These are phyloP conservation scores for Eucommia ulmoides DNA, from an alignment of 257 asterid genomes.

Conservation along the genomic window DNA sequence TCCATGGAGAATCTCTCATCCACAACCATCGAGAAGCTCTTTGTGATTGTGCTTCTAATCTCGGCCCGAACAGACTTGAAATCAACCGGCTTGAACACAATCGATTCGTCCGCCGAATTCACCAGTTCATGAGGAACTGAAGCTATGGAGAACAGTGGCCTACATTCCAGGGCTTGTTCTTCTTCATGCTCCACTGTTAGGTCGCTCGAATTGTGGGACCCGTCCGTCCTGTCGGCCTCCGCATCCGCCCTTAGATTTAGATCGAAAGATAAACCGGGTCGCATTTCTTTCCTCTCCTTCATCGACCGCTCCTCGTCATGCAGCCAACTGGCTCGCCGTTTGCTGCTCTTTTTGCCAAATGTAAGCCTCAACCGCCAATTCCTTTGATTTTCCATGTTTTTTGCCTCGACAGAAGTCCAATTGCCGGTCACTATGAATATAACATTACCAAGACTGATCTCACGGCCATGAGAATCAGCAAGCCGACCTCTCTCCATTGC, in stretches of 20 bases:
- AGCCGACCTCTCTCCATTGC: conserved; percentile 77
- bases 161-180: conserved; percentile 29
- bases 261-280: conserved; percentile 46
- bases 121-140: conserved; percentile 66
- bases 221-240: conserved; percentile 47
- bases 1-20: conserved; percentile 32
- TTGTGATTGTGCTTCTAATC: conserved; percentile 60
- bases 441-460: conserved; percentile 69
- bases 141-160: conserved; percentile 31
- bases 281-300: conserved; percentile 32
- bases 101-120: conserved; percentile 50
- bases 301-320: conserved; percentile 24
- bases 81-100: conserved; percentile 62
- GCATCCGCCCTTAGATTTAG: conserved; percentile 42
- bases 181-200: conserved; percentile 67
- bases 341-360: conserved; percentile 37
- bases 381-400: conserved; percentile 25
- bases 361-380: conserved; percentile 52
- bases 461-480: conserved; percentile 76
- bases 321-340: conserved; percentile 47
- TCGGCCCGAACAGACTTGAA: conserved; percentile 44
- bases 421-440: conserved; percentile 65
- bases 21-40: conserved; percentile 32
- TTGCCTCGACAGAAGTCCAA: conserved; percentile 47
- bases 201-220: conserved; percentile 70